Conservation (phyloP, 768 basidiomycete genomes). For the Inosperma sp. region DNA sequence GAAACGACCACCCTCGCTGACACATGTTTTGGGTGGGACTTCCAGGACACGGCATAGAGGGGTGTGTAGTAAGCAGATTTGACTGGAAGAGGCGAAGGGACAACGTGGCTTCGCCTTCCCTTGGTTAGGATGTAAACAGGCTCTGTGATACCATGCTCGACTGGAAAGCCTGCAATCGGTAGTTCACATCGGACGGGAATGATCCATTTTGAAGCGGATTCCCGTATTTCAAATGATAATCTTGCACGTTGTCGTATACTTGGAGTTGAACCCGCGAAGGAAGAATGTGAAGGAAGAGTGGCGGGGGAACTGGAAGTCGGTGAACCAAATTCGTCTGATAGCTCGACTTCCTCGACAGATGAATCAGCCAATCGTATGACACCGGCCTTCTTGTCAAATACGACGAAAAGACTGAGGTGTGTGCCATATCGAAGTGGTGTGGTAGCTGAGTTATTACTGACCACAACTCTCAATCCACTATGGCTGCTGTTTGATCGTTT, state of each 20-base stretch:
- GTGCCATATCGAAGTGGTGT: slow-evolving; percentile 50
- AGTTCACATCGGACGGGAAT: slow-evolving; percentile 46
- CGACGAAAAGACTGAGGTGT: slow-evolving; percentile 74
- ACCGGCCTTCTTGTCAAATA: slow-evolving; percentile 86
- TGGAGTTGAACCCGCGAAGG: slow-evolving; percentile 18
- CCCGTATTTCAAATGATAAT: slow-evolving; percentile 34
- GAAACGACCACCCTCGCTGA: slow-evolving; percentile 42
- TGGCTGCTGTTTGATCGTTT: slow-evolving; percentile 43
- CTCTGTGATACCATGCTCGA: slow-evolving; percentile 27
- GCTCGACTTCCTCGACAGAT: slow-evolving; percentile 72
- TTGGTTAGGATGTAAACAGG: slow-evolving; percentile 63
- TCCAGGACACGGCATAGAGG: slow-evolving; percentile 55
- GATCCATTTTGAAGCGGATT: slow-evolving; percentile 41
- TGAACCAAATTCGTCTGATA: slow-evolving; percentile 43
- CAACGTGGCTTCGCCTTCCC: slow-evolving; percentile 62
- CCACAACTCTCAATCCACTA: slow-evolving; percentile 32
- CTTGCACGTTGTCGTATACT: slow-evolving; percentile 29
- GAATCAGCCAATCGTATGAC: slow-evolving; percentile 78
- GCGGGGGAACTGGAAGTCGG: slow-evolving; percentile 16
- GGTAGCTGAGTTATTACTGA: slow-evolving; percentile 27
- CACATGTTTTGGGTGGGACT: slow-evolving; percentile 50
- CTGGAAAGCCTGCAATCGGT: slow-evolving; percentile 32
- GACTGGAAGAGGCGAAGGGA: slow-evolving; percentile 64
- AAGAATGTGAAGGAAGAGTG: slow-evolving; percentile 25
- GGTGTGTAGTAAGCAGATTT: slow-evolving; percentile 45